Conservation (phyloP, 441 rosid species). For the Aquilaria agallochum region DNA sequence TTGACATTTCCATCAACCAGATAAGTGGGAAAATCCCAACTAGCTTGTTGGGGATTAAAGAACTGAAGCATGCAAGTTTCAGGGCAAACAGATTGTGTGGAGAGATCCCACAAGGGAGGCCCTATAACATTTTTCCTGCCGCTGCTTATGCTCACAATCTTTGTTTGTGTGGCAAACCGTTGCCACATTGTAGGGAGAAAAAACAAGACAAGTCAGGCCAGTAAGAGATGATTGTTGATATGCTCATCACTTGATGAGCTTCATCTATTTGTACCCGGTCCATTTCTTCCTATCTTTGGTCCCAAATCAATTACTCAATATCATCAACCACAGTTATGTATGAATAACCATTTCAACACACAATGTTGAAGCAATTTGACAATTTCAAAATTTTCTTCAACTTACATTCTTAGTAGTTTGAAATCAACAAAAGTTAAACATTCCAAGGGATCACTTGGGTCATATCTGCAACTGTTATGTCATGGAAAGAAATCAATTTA, state of each 20-base stretch:
- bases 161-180: slow-evolving; percentile 84
- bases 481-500: background rate
- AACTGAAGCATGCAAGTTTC: slow-evolving; percentile 65
- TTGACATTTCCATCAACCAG: slow-evolving; percentile 62
- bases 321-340: slow-evolving; percentile 14
- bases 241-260: slow-evolving; percentile 22
- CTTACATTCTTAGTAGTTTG: too few relatives aligned
- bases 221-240: slow-evolving; percentile 50
- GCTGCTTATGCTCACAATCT: slow-evolving; percentile 78
- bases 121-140: slow-evolving; percentile 69
- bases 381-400: background rate
- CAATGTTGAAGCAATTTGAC: background rate
- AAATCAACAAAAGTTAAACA: background rate
- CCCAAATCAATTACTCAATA: slow-evolving; percentile 10
- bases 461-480: background rate
- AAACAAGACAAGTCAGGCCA: slow-evolving; percentile 36
- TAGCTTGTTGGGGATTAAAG: slow-evolving; percentile 46
- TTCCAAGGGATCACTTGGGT: slow-evolving; percentile 4
- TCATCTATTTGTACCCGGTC: slow-evolving; percentile 18
- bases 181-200: slow-evolving; percentile 58
- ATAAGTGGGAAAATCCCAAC: slow-evolving; percentile 66
- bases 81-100: slow-evolving; percentile 82
- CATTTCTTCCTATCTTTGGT: slow-evolving; percentile 6
- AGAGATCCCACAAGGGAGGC: slow-evolving; percentile 82
- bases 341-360: slow-evolving; percentile 7